Evolutionary conservation across 2,329 filamentous ascomycete species (phyloP), one percentile per base, ranked within the genome.

Genomic region (Chaetomium sp.): DNA sequence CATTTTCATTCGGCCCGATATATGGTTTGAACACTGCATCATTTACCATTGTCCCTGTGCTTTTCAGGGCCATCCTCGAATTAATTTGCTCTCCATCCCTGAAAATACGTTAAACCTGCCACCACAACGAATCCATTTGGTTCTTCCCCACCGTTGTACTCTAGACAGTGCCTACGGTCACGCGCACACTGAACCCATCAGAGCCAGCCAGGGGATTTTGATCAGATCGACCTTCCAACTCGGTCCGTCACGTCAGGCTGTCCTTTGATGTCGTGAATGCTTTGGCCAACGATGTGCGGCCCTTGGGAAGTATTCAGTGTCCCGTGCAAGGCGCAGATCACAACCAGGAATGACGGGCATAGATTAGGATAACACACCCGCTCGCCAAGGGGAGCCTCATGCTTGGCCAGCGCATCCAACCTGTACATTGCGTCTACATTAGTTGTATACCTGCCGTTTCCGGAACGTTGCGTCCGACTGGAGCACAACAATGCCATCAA

Each of bases 201-300:
- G 19, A 27, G 3, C 19, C 19, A 3, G 19, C 19, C 19, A 27
- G 19, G 2, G 3, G 19, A 27, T 2, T 27, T 27, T 2, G 19
- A 27, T 14, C 8, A 27, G 2, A 14, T 2, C 10, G 6, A 51
- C 49, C 49, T 51, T 51, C 49, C 38, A 14, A 11, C 36, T 51
- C 49, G 11, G 49, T 52, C 49, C 34, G n/a, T 52, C 34, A 35
- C 40, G 40, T 42, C n/a, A 37, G 14, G 12, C 9, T 3, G 8
- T 19, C 41, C 49, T 14, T n/a, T 52, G 41, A 52, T 52, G 49
- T 27, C 33, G 49, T 52, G 40, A 38, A 52, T 37, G n/a, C 14
- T 19, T 12, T 8, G 6, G 3, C 19, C 33, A 32, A 32, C 14
- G 46, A 50, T 42, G 11, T 27, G 11, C 33, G 27, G 11, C 14